Evolutionary conservation across 305 asterid species (phyloP).

Genomic region (Petunia hybrid): DNA sequence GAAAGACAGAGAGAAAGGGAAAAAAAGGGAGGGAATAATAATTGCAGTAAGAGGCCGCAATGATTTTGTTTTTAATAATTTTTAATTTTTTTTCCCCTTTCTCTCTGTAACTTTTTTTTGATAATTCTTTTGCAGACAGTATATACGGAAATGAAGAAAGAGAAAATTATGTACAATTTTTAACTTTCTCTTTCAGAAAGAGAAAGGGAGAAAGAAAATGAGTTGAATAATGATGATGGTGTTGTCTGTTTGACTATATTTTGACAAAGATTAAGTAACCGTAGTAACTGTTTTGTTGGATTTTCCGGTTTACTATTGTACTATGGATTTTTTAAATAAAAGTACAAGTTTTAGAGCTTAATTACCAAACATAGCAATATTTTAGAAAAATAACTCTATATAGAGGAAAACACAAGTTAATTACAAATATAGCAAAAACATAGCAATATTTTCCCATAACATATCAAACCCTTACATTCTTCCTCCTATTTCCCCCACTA

Average conservation of each 20-base stretch:
- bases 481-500: no score
- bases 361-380: no score
- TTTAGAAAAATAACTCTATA: no score
- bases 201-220: conserved; percentile 1
- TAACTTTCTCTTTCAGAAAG: background rate
- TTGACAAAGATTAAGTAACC: background rate
- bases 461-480: no score
- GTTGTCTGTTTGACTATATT: background rate
- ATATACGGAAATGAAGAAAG: conserved; percentile 23
- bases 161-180: background rate
- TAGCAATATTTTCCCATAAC: no score
- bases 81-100: conserved; percentile 2
- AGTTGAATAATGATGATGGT: background rate
- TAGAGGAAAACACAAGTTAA: no score
- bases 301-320: no score
- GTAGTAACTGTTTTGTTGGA: background rate
- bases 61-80: background rate
- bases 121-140: conserved; percentile 25
- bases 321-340: no score
- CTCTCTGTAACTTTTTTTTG: conserved; percentile 28
- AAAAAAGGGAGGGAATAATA: conserved; percentile 12
- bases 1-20: background rate
- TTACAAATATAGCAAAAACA: no score
- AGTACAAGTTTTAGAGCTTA: no score
- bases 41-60: conserved; percentile 14